A percentile compares a stretch with the other conserved stretches of the same genome.
These are phyloP conservation scores for Wickerhamiella alocasiicola DNA, from an alignment of 805 yeast genomes.

Conservation along the genomic window DNA sequence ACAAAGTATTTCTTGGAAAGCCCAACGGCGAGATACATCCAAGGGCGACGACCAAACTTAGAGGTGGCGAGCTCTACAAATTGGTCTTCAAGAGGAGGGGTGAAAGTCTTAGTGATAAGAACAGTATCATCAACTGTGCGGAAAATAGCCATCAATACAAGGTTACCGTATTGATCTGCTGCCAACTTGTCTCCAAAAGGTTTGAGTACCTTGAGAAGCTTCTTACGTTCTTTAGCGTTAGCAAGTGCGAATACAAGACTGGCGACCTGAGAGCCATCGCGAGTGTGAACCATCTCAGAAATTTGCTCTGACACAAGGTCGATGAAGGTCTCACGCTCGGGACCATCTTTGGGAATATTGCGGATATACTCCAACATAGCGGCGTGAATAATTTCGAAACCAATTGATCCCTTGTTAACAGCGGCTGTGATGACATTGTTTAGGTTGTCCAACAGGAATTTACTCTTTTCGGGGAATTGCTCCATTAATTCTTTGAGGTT, in stretches of 20 bases:
- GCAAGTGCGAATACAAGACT: slow-evolving; percentile 67
- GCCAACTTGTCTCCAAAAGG: slow-evolving; percentile 65
- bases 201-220: slow-evolving; percentile 57
- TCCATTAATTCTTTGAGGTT: slow-evolving; percentile 51
- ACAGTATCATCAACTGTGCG: slow-evolving; percentile 92
- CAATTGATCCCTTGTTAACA: slow-evolving; percentile 90
- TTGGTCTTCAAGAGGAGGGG: slow-evolving; percentile 37
- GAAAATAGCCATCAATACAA: slow-evolving; percentile 64
- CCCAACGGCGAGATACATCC: slow-evolving; percentile 67
- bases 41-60: slow-evolving; percentile 80
- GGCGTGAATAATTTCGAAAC: slow-evolving; percentile 90
- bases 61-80: slow-evolving; percentile 47
- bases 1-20: slow-evolving; percentile 71
- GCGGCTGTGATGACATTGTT: slow-evolving; percentile 77
- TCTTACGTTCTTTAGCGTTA: slow-evolving; percentile 84
- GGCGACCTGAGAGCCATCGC: slow-evolving; percentile 89
- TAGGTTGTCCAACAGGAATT: slow-evolving; percentile 60
- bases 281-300: slow-evolving; percentile 91
- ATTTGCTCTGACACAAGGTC: slow-evolving; percentile 76
- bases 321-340: slow-evolving; percentile 64
- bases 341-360: slow-evolving; percentile 45
- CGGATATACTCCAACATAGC: slow-evolving; percentile 83
- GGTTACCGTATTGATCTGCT: slow-evolving; percentile 75
- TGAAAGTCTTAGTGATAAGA: slow-evolving; percentile 59
- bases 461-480: slow-evolving; percentile 67